Evolutionary conservation across 495 filamentous ascomycete genomes (phyloP), one percentile per base, ranked within the genome.

Genomic region (Trichoderma asperelloides): DNA sequence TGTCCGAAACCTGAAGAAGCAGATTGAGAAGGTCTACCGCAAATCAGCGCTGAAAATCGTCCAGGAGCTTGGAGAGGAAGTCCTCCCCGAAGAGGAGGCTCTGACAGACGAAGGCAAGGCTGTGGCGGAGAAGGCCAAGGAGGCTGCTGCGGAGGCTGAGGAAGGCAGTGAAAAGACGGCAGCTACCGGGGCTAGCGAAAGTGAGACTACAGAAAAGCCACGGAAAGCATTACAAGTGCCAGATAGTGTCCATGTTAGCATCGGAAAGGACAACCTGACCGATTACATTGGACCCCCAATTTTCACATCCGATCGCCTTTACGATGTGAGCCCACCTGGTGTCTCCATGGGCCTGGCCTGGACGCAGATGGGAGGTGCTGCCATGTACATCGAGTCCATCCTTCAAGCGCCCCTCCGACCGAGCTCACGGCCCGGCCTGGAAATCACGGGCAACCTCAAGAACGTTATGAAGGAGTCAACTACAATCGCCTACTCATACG

Each of bases 341-440:
- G 96, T 99, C 43, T 92, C 92, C 45, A 99, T 99, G 96, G 96
- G 96, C 69, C 87, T 99, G 66, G 96, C 96, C 63, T 97, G 93
- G 94, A 98, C 96, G n/a, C 89, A 88, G 73, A 90, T 99, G 87
- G 96, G 96, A 72, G 96, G 96, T 71, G 90, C 95, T 5, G 96
- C 94, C 23, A 85, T 99, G 68, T 99, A 99, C 76, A 90, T 98
- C 68, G 96, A 99, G 79, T 96, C 92, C 13, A 97, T 99, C 71
- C 81, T 99, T 68, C 93, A 98, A 73, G 89, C 86, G 66, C 83
- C 89, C 9, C 84, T 98, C 68, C 86, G 81, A 12, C 78, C 86
- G 62, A 79, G 82, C 63, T 93, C 90, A 37, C 85, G 87, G 15
- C 89, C 95, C 2, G 87, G 90, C 21, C 78, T 99, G 66, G 89